Evolutionary conservation across 2,329 filamentous ascomycete genomes (phyloP).

Genomic region (Cadophora sp.): DNA sequence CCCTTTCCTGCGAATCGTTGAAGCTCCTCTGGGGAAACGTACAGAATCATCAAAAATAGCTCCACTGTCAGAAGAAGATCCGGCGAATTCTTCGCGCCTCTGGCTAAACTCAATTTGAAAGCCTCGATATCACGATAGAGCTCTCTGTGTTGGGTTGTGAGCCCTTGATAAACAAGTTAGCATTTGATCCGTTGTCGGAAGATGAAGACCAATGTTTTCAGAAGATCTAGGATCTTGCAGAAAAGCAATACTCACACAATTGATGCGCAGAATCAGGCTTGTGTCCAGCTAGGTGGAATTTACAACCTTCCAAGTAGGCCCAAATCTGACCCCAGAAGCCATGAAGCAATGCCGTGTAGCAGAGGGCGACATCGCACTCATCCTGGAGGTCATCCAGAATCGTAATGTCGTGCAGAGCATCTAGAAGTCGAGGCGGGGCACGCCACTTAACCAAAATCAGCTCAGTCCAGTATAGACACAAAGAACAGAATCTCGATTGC

Average conservation of each 20-base stretch:
- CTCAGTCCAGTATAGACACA: neutral
- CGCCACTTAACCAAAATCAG: neutral
- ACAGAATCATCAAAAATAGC: slow-evolving; percentile 30
- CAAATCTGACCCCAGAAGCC: slow-evolving; percentile 32
- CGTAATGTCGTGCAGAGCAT: slow-evolving; percentile 23
- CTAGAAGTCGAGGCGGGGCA: slow-evolving; percentile 10
- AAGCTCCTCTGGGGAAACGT: slow-evolving; percentile 29
- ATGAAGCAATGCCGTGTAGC: slow-evolving; percentile 19
- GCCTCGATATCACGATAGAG: slow-evolving; percentile 20
- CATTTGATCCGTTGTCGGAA: neutral
- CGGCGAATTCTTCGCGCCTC: neutral
- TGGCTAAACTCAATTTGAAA: slow-evolving; percentile 19
- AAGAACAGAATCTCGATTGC: neutral
- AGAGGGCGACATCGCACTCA: slow-evolving; percentile 48
- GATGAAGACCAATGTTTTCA: too few species aligned
- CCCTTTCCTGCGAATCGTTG: slow-evolving; percentile 32
- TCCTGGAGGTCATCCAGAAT: slow-evolving; percentile 31
- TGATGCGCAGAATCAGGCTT: slow-evolving; percentile 22
- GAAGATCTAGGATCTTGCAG: neutral
- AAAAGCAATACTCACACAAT: slow-evolving; percentile 10
- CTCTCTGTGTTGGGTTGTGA: slow-evolving; percentile 26
- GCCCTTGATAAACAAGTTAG: neutral
- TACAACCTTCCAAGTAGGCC: slow-evolving; percentile 21
- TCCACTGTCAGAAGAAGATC: slow-evolving; percentile 20
- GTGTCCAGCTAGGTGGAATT: slow-evolving; percentile 9